Conservation (phyloP, 148 eudicot genomes). For the Rhododendron henanense region DNA sequence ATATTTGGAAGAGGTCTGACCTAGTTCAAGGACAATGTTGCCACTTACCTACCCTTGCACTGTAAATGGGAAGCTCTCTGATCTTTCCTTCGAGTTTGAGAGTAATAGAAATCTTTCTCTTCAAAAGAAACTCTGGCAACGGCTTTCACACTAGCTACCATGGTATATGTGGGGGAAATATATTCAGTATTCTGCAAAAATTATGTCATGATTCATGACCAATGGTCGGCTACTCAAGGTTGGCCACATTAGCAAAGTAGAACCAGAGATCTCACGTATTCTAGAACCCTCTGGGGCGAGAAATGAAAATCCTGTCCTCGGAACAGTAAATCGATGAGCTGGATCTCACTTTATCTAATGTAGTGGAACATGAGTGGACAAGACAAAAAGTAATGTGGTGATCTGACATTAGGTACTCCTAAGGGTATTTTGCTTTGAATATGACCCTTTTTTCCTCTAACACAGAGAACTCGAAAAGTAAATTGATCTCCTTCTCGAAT, state of each 20-base stretch:
- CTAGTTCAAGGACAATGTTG: neutral
- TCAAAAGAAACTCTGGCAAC: neutral
- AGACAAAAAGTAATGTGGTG: neutral
- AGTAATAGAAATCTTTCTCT: neutral
- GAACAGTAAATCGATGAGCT: neutral
- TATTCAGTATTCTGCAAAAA: neutral
- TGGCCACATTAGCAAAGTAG: neutral
- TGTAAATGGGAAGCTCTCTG: neutral
- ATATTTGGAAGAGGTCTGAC: neutral
- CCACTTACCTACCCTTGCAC: neutral
- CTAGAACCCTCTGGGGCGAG: neutral
- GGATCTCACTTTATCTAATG: neutral
- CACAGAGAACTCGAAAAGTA: neutral
- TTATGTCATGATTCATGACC: neutral
- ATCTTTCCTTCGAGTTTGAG: neutral
- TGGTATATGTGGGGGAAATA: neutral
- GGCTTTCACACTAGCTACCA: neutral
- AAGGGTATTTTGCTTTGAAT: neutral
- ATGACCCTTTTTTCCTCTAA: neutral
- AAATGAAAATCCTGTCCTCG: neutral
- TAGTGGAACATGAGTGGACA: neutral
- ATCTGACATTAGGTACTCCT: neutral
- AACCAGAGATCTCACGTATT: neutral
- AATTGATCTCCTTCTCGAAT: slow-evolving; percentile 1
- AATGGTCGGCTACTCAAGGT: neutral